Evolutionary conservation across 2,329 filamentous ascomycete genomes (phyloP), one percentile per base, ranked within the genome.

Genomic region (Diaporthe sp.): DNA sequence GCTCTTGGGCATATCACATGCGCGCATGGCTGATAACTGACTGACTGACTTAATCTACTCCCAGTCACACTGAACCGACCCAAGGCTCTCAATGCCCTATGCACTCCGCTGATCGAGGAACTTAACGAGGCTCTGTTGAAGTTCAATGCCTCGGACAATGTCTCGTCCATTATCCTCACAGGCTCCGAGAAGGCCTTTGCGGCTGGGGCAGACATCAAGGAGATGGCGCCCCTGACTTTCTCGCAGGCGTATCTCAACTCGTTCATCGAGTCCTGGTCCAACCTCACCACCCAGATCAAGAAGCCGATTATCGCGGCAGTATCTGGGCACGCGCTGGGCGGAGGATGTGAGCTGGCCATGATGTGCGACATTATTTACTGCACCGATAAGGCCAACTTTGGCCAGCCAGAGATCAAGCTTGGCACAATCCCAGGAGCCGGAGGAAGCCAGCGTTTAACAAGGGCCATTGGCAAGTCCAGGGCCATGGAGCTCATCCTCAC

Each of bases 341-440:
- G 97, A 72, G 97, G 97, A 62, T 99, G 97, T 83, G 97, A 99
- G 87, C 90, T 99, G 19, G 96, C 97, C 68, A 94, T 99, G 89
- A 99, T 98, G 97, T 95, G 94, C 82, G 97, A 99, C 83, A 93
- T 98, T 79, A 86, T 99, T 76, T 98, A 98, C 88, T 97, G 94
- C 86, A 96, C 94, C 2, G 89, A 93, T 69, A 91, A 86, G 22
- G 96, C 97, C 78, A 97, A 95, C 80, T 98, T 99, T 82, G 97
- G 97, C 17, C 97, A 98, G 86, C 97, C 97, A 0, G 97, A 99
- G 88, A 95, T 99, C 87, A 98, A 97, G 87, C 89, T 99, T 4
- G 97, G 97, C 37, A 94, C 94, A 2, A 95, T 98, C 74, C 97
- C 97, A 0, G 97, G 97, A 4, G 97, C 94, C 0, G 97, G 97